Base-by-base conservation (phyloP, 192 early-diverging fungal species). In the Linderina pennispora region DNA sequence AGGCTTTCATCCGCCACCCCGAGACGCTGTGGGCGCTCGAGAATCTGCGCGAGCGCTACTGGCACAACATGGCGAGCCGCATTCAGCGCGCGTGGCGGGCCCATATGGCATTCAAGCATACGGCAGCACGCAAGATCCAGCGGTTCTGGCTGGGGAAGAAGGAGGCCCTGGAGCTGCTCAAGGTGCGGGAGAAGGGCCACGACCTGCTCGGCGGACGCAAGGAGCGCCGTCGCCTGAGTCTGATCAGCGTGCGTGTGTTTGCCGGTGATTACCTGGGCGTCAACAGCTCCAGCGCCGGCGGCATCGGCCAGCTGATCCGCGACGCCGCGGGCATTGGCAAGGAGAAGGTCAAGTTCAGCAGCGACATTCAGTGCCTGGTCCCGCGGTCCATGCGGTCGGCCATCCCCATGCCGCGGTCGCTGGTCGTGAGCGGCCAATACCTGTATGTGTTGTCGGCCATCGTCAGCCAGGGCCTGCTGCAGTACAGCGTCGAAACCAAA, bases 1-100 rank as follows among this genome's bases (percentile, higher is more conserved):
- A 99, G 74, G 83, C 89, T 14, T 99, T 99, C 64, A 92, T 99
- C 63, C 86, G 93, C 33, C 83, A 86, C 28, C 96, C 96, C 18
- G 96, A 99, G 59, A 91, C 89, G 3, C 65, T 88, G 18, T 98
- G 94, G 56, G 77, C 89, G 3, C 74, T 98, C 4, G 96, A 99
- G 75, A 87, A 85, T 55, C 66, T 85, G 58, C 86, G 94, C 31
- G 96, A 99, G 40, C 80, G 83, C 36, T 98, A 97, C 75, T 99
- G 91, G 85, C 92, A 99, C 59, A 80, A 75, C 44, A 98, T 91
- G 84, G 96, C 95, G 3, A 82, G 80, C 26, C 80, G 89, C 38
- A 97, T 98, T 46, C 96, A 97, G 63, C 74, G 86, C 22, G 86
- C 88, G 3, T 98, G 90, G 83, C 74, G 89, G 34, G 61, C 77